These are phyloP conservation scores for Microdochium bolleyi DNA, from an alignment of 2,329 filamentous ascomycete genomes.

Conservation along the genomic window DNA sequence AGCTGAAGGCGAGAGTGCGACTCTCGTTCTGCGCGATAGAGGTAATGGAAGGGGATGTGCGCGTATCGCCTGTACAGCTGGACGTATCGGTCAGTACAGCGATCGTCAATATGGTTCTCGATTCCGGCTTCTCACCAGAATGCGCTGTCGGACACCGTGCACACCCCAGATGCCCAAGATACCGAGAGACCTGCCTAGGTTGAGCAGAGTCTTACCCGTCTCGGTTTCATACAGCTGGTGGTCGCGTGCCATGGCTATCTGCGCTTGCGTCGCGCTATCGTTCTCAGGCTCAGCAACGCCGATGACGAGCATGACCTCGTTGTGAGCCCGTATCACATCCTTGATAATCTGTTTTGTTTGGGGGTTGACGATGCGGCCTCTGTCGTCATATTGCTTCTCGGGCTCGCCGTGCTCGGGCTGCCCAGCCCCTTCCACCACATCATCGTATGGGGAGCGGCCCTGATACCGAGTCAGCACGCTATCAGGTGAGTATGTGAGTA, in stretches of 20 bases:
- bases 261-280: constrained; percentile 27
- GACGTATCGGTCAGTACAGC: constrained; percentile 3
- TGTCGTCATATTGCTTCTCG: constrained; percentile 43
- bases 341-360: constrained; percentile 46
- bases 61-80: constrained; percentile 45
- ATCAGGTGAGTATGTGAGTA: neutral
- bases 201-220: constrained; percentile 31
- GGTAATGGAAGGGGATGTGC: constrained; percentile 36
- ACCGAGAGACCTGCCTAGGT: constrained; percentile 25
- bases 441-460: constrained; percentile 55
- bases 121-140: constrained; percentile 32
- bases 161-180: constrained; percentile 42
- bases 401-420: constrained; percentile 30
- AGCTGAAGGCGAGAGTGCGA: constrained; percentile 23
- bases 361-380: constrained; percentile 47
- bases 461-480: constrained; percentile 13
- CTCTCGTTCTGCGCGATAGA: constrained; percentile 25
- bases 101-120: neutral
- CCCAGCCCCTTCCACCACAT: constrained; percentile 42
- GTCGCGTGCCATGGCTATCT: constrained; percentile 24
- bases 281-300: constrained; percentile 53
- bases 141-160: constrained; percentile 42
- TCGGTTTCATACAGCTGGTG: constrained; percentile 39
- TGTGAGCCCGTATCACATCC: constrained; percentile 51
- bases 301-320: constrained; percentile 56